Percentiles rank a stretch among this genome's conserved stretches.
phyloP scores from a whole-genome alignment of 1,284 basidiomycete genomes.

The Wallemia hederae region DNA sequence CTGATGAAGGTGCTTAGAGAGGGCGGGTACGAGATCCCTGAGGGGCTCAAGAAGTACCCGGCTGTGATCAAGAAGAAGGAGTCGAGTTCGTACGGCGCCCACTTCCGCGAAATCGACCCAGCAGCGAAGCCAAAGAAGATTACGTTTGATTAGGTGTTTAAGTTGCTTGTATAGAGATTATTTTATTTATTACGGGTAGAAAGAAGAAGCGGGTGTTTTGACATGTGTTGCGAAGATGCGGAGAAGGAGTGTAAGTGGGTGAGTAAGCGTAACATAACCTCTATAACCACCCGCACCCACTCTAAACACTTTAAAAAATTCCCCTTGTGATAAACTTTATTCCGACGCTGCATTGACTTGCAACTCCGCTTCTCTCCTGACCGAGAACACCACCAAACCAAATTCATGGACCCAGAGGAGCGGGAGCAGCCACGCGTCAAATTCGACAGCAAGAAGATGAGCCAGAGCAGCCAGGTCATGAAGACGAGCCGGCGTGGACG shows the following conservation, averaged over 20 bases:
- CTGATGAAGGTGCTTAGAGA: constrained; percentile 73
- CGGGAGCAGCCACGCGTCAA: neutral
- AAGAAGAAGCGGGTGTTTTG: no score
- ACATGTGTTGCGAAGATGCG: no score
- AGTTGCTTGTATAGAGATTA: neutral
- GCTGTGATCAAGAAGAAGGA: constrained; percentile 93
- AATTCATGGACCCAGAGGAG: neutral
- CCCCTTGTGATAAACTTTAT: no score
- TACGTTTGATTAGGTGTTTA: constrained; percentile 27
- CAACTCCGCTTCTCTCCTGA: no score
- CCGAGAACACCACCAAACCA: no score
- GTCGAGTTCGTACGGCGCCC: constrained; percentile 45
- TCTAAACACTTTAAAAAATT: no score
- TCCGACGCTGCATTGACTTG: no score
- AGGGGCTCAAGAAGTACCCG: constrained; percentile 62
- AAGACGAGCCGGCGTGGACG: constrained; percentile 80
- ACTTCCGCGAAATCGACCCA: constrained; percentile 45
- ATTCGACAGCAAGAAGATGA: neutral
- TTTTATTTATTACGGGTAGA: no score
- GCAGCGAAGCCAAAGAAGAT: constrained; percentile 64
- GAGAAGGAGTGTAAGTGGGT: no score
- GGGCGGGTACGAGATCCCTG: constrained; percentile 38
- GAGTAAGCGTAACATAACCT: no score
- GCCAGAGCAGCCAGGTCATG: constrained; percentile 39
- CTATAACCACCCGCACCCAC: no score